Evolutionary conservation across 1,139 yeast species (phyloP).

Genomic region (Schwanniomyces etchellsii): DNA sequence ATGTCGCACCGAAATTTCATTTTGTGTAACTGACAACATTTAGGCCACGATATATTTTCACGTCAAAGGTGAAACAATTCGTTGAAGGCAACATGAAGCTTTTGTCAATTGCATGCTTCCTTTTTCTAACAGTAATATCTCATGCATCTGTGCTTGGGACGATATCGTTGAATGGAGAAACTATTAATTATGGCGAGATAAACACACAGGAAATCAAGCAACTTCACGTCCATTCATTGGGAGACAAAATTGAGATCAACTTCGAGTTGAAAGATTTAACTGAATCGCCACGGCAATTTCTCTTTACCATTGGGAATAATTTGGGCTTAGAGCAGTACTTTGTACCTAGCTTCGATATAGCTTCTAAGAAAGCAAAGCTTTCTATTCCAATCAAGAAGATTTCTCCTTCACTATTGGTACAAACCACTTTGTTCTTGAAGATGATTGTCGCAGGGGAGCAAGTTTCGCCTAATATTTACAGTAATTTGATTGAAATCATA

Average conservation of each 20-base stretch:
- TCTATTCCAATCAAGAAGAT: conserved; percentile 26
- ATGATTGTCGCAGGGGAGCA: conserved; percentile 28
- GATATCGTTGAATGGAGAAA: conserved; percentile 20
- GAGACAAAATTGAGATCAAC: conserved; percentile 27
- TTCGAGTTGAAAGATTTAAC: conserved; percentile 18
- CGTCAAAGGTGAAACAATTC: too few species aligned
- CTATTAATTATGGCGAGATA: conserved; percentile 29
- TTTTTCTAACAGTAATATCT: not conserved
- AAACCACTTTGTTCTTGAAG: conserved; percentile 25
- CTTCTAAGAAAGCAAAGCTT: conserved; percentile 16
- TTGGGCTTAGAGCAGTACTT: conserved; percentile 20
- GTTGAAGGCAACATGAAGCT: conserved; percentile 1
- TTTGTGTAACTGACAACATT: too few species aligned
- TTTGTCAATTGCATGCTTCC: not conserved
- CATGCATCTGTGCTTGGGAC: conserved; percentile 23
- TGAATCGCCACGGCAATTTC: conserved; percentile 21
- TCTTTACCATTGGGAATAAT: conserved; percentile 22
- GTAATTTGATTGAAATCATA: conserved; percentile 26
- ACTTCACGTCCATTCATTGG: conserved; percentile 24
- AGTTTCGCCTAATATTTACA: conserved; percentile 17
- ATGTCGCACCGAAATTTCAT: too few species aligned
- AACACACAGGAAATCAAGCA: conserved; percentile 31
- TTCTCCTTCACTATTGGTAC: conserved; percentile 33
- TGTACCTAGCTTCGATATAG: conserved; percentile 18
- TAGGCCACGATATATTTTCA: too few species aligned